Base-by-base conservation (phyloP, 331 rosid genomes). In the Pyrus hybrid region DNA sequence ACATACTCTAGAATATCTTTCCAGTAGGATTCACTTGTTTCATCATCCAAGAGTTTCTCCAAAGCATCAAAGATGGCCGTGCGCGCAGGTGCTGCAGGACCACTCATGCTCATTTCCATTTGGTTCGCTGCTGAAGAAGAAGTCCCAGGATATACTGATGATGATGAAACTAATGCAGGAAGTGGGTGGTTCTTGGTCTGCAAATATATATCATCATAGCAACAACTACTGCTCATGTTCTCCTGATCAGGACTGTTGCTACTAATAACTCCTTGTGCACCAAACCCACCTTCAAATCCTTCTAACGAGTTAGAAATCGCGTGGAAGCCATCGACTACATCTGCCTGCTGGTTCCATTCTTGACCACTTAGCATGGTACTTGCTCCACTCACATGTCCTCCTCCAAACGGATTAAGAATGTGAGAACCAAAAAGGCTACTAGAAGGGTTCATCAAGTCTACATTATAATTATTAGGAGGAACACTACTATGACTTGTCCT, bases 1-100 rank as follows among this genome's bases (percentile, higher is more conserved):
- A 77, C 64, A 63, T 83, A 94, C 99, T 83, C 86, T 64, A 94
- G 82, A 77, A 94, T 85, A 68, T 92, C 87, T 84, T 87, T 94
- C 99, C 99, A 94, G 72, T 90, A 92, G 22, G 95, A 83, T 37
- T 70, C 92, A 23, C 63, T 81, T 56, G 82, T 33, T 73, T 90
- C 88, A 67, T 87, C 88, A 8, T 86, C 90, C 87, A 88, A 77
- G 78, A 90, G 77, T 72, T 85, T 87, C 35, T 90, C 97, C 95
- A 93, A 94, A 67, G 77, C 87, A 57, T 90, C 93, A 73, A 85
- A 87, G 75, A 76, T 26, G 37, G 81, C 13, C 56, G 86, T 79
- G 66, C 4, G 45, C 45, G 45, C 12, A 37, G 45, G 45, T 37
- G 45, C 45, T 2, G 45, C 4, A 9, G 45, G 45, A 37, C 45